A percentile compares a stretch with the other conserved stretches of the same genome.
These are phyloP conservation scores for Auriculariales sp. DNA, from an alignment of 768 basidiomycete species.

Conservation along the genomic window DNA sequence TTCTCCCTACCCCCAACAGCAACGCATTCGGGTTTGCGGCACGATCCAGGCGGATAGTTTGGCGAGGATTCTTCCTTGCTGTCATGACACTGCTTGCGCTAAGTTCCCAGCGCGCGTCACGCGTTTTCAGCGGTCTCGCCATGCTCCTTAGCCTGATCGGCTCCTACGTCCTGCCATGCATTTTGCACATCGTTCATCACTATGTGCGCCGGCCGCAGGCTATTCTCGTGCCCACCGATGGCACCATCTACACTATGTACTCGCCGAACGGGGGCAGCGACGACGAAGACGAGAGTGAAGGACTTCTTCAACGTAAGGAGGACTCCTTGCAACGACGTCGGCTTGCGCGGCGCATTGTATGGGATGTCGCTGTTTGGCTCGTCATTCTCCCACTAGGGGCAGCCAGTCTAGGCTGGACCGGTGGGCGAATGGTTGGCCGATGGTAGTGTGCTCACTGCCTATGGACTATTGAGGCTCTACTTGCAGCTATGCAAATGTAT, in stretches of 20 bases:
- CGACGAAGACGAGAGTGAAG: slow-evolving; percentile 34
- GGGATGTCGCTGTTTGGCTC: slow-evolving; percentile 79
- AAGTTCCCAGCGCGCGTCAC: neutral
- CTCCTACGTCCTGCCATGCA: slow-evolving; percentile 23
- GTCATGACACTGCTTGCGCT: slow-evolving; percentile 20
- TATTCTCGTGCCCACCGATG: slow-evolving; percentile 56
- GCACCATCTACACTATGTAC: slow-evolving; percentile 11
- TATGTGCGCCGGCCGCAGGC: slow-evolving; percentile 72
- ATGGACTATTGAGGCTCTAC: too few species aligned
- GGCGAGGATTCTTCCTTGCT: slow-evolving; percentile 47
- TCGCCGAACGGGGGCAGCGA: slow-evolving; percentile 13
- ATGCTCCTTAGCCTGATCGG: neutral
- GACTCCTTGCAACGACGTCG: slow-evolving; percentile 63
- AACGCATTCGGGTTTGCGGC: slow-evolving; percentile 31
- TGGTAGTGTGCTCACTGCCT: too few species aligned
- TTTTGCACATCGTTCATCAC: slow-evolving; percentile 70
- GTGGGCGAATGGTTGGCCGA: slow-evolving; percentile 31
- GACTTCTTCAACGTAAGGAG: slow-evolving; percentile 74
- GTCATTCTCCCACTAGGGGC: slow-evolving; percentile 46
- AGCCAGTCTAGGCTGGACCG: slow-evolving; percentile 41
- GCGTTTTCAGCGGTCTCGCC: neutral
- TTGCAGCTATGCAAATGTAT: too few species aligned
- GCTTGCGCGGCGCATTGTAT: slow-evolving; percentile 54
- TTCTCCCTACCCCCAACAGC: slow-evolving; percentile 26
- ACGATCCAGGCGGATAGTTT: slow-evolving; percentile 13